Conservation (phyloP, 371 early-diverging fungal species). For the Chytridium lagenaria region DNA sequence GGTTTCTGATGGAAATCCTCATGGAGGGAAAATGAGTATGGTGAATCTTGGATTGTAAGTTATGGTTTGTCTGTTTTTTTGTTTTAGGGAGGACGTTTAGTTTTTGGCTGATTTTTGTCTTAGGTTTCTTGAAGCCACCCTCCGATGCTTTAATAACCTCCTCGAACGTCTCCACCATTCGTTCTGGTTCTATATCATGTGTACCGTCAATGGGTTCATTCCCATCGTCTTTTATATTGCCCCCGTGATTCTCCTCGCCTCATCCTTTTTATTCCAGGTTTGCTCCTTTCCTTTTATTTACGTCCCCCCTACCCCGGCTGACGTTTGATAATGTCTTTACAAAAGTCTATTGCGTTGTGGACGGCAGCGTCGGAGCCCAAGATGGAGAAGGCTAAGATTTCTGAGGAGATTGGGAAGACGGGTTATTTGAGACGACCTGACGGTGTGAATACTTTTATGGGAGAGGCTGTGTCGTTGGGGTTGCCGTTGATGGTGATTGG, state of each 20-base stretch:
- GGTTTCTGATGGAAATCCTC: slow-evolving; percentile 5
- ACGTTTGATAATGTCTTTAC: neutral
- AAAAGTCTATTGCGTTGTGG: neutral
- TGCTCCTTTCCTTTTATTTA: slow-evolving; percentile 4
- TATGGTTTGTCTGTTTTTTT: neutral
- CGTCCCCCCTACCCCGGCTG: neutral
- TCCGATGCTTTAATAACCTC: slow-evolving; percentile 90
- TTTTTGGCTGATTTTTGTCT: neutral
- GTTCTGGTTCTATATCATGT: slow-evolving; percentile 92
- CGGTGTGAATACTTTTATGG: neutral
- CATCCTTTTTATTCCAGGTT: slow-evolving; percentile 44
- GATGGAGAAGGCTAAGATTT: neutral
- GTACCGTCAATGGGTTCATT: slow-evolving; percentile 75
- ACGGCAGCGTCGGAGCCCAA: neutral
- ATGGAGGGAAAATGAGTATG: slow-evolving; percentile 2
- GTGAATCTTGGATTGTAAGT: slow-evolving; percentile 70
- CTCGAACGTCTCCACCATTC: slow-evolving; percentile 95
- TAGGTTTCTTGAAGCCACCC: slow-evolving; percentile 80
- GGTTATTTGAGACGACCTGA: neutral
- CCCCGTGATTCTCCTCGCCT: slow-evolving; percentile 64
- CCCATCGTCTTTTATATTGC: slow-evolving; percentile 91
- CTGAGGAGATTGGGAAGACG: neutral
- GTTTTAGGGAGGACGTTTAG: neutral
- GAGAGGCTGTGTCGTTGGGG: neutral
- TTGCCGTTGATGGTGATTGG: neutral